Conservation (phyloP, 345 rosid genomes). For the Boechera stricta region DNA sequence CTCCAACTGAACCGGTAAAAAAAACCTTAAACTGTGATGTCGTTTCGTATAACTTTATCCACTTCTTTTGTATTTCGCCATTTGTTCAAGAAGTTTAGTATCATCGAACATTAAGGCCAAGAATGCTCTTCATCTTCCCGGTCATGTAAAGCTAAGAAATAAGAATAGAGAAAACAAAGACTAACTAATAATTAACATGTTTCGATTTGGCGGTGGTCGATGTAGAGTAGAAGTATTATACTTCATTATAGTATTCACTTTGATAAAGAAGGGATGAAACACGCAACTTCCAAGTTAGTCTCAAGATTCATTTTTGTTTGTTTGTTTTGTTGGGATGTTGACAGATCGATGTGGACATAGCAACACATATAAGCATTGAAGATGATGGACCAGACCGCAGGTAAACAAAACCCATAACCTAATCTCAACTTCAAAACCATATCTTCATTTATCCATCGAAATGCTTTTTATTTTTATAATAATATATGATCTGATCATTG, state of each 20-base stretch:
- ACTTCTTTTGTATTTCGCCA: background rate
- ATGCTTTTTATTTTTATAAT: background rate
- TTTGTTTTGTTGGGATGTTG: slow-evolving; percentile 28
- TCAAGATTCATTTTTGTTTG: background rate
- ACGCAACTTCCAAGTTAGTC: background rate
- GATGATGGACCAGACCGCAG: slow-evolving; percentile 89
- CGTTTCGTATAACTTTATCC: background rate
- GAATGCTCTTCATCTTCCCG: background rate
- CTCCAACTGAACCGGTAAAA: slow-evolving; percentile 67
- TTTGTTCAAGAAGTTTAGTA: background rate
- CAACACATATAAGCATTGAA: slow-evolving; percentile 65
- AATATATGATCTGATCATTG: slow-evolving; percentile 14
- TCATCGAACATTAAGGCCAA: slow-evolving; percentile 1
- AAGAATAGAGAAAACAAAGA: slow-evolving; percentile 1
- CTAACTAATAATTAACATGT: background rate
- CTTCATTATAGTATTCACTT: slow-evolving; percentile 2
- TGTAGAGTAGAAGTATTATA: background rate
- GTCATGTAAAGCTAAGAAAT: background rate
- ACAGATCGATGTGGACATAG: slow-evolving; percentile 96
- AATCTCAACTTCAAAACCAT: slow-evolving; percentile 3
- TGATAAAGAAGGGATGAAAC: slow-evolving; percentile 7
- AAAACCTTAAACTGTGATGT: background rate
- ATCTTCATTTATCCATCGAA: slow-evolving; percentile 21
- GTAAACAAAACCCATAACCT: slow-evolving; percentile 47
- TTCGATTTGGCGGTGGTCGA: background rate